Evolutionary conservation across 805 yeast species (phyloP).

Genomic region (Lipomyces spencermartinsiae): DNA sequence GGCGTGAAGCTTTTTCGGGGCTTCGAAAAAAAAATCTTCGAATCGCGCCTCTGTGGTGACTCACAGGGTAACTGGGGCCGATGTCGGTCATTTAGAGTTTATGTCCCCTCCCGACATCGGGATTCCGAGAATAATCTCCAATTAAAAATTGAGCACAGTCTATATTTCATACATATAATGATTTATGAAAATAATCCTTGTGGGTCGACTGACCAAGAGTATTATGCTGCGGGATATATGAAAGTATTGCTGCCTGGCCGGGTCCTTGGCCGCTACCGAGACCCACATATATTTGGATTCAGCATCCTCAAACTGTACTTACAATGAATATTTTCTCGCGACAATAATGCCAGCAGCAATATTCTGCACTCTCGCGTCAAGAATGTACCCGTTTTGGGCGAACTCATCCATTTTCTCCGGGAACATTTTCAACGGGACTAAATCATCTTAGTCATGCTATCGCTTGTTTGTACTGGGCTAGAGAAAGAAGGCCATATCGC

Average conservation of each 20-base stretch:
- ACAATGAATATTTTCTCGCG: constrained; percentile 48
- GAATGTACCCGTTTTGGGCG: constrained; percentile 67
- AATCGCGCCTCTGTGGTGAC: background rate
- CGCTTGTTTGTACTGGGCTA: background rate
- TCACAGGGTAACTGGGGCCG: background rate
- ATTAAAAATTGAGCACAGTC: too few relatives aligned
- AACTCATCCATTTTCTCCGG: constrained; percentile 60
- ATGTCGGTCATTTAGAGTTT: constrained; percentile 1
- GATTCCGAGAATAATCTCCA: too few relatives aligned
- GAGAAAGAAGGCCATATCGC: background rate
- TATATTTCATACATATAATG: too few relatives aligned
- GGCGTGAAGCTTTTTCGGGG: constrained; percentile 5
- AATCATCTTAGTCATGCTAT: constrained; percentile 34
- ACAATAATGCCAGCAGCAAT: constrained; percentile 80
- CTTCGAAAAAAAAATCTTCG: background rate
- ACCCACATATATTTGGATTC: too few relatives aligned
- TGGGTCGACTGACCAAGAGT: too few relatives aligned
- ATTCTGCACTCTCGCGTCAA: constrained; percentile 88
- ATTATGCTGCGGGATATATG: too few relatives aligned
- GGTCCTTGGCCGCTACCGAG: too few relatives aligned
- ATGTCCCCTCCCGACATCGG: background rate
- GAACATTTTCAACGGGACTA: constrained; percentile 62
- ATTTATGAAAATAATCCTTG: too few relatives aligned
- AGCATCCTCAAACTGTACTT: background rate
- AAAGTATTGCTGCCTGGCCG: too few relatives aligned